A percentile compares a stretch with the other conserved stretches of the same genome.
Conservation (phyloP, 73 alveolate species). For the Paramecium sonneborni region DNA sequence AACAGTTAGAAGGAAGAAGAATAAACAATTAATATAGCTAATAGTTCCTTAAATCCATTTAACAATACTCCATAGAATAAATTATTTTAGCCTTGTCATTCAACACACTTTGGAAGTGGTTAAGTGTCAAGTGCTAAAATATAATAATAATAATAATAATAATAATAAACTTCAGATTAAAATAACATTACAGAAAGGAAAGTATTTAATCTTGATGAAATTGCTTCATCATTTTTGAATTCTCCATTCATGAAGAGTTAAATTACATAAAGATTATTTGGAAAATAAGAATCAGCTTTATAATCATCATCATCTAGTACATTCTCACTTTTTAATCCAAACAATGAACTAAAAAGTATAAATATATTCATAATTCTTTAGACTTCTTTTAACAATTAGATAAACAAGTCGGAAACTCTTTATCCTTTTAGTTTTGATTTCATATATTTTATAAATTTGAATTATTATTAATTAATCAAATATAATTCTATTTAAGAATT, state of each 20-base stretch:
- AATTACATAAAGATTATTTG: background rate
- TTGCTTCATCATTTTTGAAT: background rate
- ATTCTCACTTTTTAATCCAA: slow-evolving; percentile 24
- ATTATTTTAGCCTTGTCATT: slow-evolving; percentile 14
- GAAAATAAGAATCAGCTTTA: background rate
- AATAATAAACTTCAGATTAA: background rate
- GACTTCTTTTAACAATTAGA: slow-evolving; percentile 2
- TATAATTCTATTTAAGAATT: no score
- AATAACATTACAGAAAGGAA: background rate
- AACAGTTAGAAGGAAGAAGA: background rate
- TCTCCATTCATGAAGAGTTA: slow-evolving; percentile 43
- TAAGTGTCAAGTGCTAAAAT: background rate
- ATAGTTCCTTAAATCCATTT: background rate
- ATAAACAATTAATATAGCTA: background rate
- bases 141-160: no score
- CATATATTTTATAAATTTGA: background rate
- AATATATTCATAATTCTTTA: background rate
- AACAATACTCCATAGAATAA: slow-evolving; percentile 23
- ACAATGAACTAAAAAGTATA: background rate
- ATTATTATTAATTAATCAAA: background rate
- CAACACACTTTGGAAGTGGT: background rate
- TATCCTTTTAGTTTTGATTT: slow-evolving; percentile 44
- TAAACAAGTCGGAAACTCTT: background rate
- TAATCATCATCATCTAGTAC: slow-evolving; percentile 21
- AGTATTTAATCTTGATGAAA: slow-evolving; percentile 10